phyloP scores from a whole-genome alignment of 495 filamentous ascomycete species.

The Achaetomiella virescens region DNA sequence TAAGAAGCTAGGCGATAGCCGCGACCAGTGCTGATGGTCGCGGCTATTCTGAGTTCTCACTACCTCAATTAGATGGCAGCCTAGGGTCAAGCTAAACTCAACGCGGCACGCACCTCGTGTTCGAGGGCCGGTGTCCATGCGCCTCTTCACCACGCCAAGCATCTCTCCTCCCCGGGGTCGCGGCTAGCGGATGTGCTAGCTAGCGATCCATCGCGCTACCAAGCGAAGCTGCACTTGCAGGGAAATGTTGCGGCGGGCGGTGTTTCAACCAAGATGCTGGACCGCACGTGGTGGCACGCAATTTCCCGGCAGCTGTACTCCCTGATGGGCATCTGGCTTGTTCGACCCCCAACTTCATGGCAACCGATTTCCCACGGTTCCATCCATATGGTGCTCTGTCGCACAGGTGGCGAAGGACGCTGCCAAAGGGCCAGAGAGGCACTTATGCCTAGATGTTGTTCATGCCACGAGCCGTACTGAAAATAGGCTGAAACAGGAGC shows the following conservation, averaged over 20 bases:
- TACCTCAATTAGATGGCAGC: constrained; percentile 8
- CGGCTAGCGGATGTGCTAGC: too few species aligned
- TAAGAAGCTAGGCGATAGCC: neutral
- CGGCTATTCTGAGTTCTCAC: constrained; percentile 5
- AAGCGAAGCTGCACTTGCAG: too few species aligned
- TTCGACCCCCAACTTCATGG: neutral
- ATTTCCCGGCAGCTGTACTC: neutral
- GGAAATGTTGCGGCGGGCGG: too few species aligned
- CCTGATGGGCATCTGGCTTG: neutral
- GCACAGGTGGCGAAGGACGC: constrained; percentile 1
- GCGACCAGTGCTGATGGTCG: neutral
- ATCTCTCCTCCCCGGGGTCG: neutral
- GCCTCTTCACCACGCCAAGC: constrained; percentile 10
- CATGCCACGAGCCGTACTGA: neutral
- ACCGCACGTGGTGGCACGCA: constrained; percentile 10
- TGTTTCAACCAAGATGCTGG: constrained; percentile 6
- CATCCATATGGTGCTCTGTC: too few species aligned
- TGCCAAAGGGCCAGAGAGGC: neutral
- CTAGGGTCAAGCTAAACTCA: constrained; percentile 5
- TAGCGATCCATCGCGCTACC: neutral
- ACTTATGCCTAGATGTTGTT: too few species aligned
- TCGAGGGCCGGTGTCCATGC: too few species aligned
- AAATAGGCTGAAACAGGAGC: constrained; percentile 11
- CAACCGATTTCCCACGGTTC: neutral
- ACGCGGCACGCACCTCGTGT: neutral